Evolutionary conservation across 192 early-diverging fungal species (phyloP), one percentile per base, ranked within the genome.

Genomic region (Coemansia javaensis): DNA sequence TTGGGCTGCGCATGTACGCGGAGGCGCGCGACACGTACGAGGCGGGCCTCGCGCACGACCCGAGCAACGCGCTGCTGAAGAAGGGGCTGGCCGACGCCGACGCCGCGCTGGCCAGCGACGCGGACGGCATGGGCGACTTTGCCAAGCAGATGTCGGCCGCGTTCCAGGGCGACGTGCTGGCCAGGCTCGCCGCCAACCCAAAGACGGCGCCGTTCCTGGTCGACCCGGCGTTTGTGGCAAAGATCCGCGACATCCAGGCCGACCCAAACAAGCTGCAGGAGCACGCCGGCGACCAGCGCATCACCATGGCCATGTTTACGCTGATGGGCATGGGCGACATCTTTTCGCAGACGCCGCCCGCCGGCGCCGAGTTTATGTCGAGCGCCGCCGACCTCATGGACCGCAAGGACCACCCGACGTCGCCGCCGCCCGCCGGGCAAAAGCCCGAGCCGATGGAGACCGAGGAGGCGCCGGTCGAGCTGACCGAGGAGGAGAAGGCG

Each of bases 131-230:
- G 9, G 46, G 48, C 23, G 56, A 60, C 15, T 47, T 79, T 66
- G 58, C 36, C 33, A 40, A 47, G 27, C 47, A 53, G 39, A 49
- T 69, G 46, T 36, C 52, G 36, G 54, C 52, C 2, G 72, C 40
- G n/a, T 91, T 91, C 59, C 70, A 80, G 54, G 86, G 85, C 40
- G 88, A 50, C n/a, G 71, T 89, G 32, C 62, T 85, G 22, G 79
- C 78, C 32, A 91, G 88, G 75, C 89, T 91, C 40, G 85, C 87
- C 3, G 62, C 72, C 21, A 90, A 94, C 76, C 89, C 92, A 20
- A 87, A 90, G 61, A 75, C 86, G 30, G 60, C 81, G 5, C 69
- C 80, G 21, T 79, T 77, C 54, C 72, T 94, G 31, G 67, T 87
- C 6, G 83, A 94, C 42, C 83, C 88, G 36, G 86, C 90, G 59